Conservation (phyloP, 257 asterid species). For the Buddleja alternifolia region DNA sequence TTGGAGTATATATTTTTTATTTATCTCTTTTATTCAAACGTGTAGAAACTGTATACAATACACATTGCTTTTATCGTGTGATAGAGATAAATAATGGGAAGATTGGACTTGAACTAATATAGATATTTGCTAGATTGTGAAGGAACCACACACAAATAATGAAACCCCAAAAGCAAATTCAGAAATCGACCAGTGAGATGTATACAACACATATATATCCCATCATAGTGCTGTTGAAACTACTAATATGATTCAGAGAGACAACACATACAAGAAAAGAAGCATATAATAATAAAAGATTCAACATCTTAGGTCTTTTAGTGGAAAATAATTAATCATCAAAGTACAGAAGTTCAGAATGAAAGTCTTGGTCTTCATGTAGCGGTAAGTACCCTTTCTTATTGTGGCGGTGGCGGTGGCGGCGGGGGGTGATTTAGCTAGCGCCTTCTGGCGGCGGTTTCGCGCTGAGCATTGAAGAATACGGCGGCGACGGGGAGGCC, state of each 20-base stretch:
- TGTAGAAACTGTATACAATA: too few species aligned
- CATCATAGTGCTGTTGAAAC: conserved; percentile 3
- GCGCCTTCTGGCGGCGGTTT: conserved; percentile 90
- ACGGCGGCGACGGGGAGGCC: conserved; percentile 90
- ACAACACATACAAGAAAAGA: conserved; percentile 4
- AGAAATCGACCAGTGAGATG: too few species aligned
- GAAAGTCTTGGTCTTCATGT: too few species aligned
- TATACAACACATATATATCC: too few species aligned
- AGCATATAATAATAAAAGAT: conserved; percentile 24
- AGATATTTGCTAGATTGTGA: too few species aligned
- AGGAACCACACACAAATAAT: too few species aligned
- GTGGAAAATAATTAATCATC: neutral
- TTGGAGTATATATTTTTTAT: too few species aligned
- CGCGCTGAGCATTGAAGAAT: conserved; percentile 90
- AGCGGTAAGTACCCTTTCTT: neutral
- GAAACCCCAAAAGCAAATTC: too few species aligned
- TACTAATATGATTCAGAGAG: neutral
- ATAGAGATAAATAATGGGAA: too few species aligned
- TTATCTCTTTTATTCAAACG: too few species aligned
- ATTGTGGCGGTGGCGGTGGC: neutral
- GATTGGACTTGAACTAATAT: too few species aligned
- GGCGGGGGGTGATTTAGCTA: conserved; percentile 5
- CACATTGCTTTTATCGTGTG: too few species aligned
- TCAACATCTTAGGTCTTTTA: conserved; percentile 27
- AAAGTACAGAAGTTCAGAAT: neutral